Conservation (phyloP, 176 grass and related monocot species). For the Paspalum vaginatum region DNA sequence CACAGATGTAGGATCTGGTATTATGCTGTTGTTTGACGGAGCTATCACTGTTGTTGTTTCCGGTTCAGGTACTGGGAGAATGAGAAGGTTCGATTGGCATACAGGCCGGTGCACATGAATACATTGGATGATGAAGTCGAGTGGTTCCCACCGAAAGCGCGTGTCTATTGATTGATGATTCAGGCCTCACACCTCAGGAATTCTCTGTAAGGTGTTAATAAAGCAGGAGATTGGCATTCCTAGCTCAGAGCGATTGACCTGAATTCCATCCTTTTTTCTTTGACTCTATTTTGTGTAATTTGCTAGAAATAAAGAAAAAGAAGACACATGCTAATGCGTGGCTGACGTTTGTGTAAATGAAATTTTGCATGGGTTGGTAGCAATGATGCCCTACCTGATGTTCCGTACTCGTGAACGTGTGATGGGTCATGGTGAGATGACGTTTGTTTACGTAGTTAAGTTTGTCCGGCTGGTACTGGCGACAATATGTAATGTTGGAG, state of each 20-base stretch:
- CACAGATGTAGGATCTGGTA: neutral
- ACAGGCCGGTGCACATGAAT: slow-evolving; percentile 86
- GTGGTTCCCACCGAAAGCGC: slow-evolving; percentile 87
- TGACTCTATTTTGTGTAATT: slow-evolving; percentile 21
- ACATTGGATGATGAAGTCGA: slow-evolving; percentile 75
- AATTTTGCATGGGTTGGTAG: neutral
- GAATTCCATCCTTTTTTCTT: neutral
- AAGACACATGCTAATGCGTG: slow-evolving; percentile 9
- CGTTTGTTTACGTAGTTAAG: neutral
- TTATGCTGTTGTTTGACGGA: neutral
- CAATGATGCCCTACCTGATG: neutral
- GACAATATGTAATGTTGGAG: too few species aligned
- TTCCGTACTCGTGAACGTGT: neutral
- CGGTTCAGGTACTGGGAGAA: slow-evolving; percentile 78
- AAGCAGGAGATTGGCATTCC: slow-evolving; percentile 37
- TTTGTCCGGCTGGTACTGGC: neutral
- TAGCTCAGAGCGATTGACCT: slow-evolving; percentile 20
- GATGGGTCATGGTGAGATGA: neutral
- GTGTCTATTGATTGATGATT: slow-evolving; percentile 73
- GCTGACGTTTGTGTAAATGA: neutral
- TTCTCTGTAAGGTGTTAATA: slow-evolving; percentile 43
- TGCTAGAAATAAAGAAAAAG: slow-evolving; percentile 30
- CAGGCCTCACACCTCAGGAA: neutral
- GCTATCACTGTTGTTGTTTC: neutral
- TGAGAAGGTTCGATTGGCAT: slow-evolving; percentile 75